These are phyloP conservation scores for Saturnispora serradocipensis DNA, from an alignment of 805 yeast genomes.

Conservation along the genomic window DNA sequence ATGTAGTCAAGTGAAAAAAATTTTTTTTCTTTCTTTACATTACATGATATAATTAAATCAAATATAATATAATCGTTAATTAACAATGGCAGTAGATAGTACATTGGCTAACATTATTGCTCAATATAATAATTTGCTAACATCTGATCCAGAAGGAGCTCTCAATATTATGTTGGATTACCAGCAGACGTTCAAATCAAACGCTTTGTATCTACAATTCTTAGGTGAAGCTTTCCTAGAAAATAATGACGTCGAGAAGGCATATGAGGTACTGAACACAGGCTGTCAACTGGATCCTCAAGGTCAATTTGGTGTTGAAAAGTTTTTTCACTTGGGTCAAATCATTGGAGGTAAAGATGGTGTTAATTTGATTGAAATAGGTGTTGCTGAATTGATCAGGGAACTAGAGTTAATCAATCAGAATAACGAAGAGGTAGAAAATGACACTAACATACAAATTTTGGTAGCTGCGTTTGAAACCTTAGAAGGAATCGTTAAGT, in stretches of 20 bases:
- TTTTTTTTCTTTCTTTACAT: background rate
- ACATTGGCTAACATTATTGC: slow-evolving; percentile 5
- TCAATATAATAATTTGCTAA: slow-evolving; percentile 26
- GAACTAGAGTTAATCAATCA: slow-evolving; percentile 20
- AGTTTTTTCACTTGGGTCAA: slow-evolving; percentile 86
- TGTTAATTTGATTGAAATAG: slow-evolving; percentile 48
- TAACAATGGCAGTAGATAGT: slow-evolving; percentile 2
- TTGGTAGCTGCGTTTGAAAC: slow-evolving; percentile 23
- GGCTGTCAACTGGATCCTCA: slow-evolving; percentile 64
- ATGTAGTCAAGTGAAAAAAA: background rate
- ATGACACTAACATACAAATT: slow-evolving; percentile 19
- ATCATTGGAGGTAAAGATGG: slow-evolving; percentile 80
- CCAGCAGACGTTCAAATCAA: slow-evolving; percentile 28
- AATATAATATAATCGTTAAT: background rate
- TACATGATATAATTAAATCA: too few relatives aligned
- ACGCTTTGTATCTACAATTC: slow-evolving; percentile 40
- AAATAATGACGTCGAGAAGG: slow-evolving; percentile 67
- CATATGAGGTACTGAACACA: slow-evolving; percentile 49
- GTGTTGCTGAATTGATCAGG: slow-evolving; percentile 43
- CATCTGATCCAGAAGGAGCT: slow-evolving; percentile 45
- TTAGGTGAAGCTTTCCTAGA: slow-evolving; percentile 78
- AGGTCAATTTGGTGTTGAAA: slow-evolving; percentile 63
- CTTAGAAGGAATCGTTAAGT: slow-evolving; percentile 23
- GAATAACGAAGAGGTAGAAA: background rate
- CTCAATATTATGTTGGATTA: slow-evolving; percentile 37